phyloP scores from a whole-genome alignment of 148 eudicot genomes.

The Arbutus unedo region DNA sequence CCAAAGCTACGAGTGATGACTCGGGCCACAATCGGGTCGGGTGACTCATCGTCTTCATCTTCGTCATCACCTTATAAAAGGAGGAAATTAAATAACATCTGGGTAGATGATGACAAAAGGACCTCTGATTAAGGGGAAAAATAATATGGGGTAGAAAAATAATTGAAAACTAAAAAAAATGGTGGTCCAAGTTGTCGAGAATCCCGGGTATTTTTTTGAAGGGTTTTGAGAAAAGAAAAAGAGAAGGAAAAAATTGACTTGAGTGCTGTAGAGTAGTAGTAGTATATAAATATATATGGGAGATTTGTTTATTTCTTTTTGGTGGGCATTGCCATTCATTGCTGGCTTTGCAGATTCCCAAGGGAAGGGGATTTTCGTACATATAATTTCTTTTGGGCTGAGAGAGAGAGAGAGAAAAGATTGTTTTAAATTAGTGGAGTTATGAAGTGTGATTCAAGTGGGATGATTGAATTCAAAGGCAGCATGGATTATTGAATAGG shows the following conservation, averaged over 20 bases:
- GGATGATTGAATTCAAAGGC: constrained; percentile 35
- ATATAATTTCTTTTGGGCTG: constrained; percentile 29
- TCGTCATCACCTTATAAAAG: constrained; percentile 61
- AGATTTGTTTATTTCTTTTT: constrained; percentile 20
- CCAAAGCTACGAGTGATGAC: constrained; percentile 65
- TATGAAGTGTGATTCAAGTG: constrained; percentile 33
- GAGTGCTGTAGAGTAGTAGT: constrained; percentile 24
- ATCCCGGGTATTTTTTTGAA: constrained; percentile 41
- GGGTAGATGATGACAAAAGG: constrained; percentile 65
- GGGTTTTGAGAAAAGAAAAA: constrained; percentile 27
- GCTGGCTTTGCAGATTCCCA: constrained; percentile 70
- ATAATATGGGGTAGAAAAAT: neutral
- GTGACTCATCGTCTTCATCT: constrained; percentile 49
- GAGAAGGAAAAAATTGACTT: neutral
- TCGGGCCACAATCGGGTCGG: constrained; percentile 42
- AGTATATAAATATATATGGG: constrained; percentile 13
- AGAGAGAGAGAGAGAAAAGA: constrained; percentile 16
- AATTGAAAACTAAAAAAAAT: neutral
- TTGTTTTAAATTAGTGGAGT: constrained; percentile 29
- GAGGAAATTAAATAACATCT: constrained; percentile 60
- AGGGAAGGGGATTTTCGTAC: constrained; percentile 57
- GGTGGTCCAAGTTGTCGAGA: constrained; percentile 42
- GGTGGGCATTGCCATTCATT: constrained; percentile 23
- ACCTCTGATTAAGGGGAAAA: constrained; percentile 39
- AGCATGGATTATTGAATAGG: constrained; percentile 31